Base-by-base conservation (phyloP, 441 rosid genomes). In the Omphalea diandra region DNA sequence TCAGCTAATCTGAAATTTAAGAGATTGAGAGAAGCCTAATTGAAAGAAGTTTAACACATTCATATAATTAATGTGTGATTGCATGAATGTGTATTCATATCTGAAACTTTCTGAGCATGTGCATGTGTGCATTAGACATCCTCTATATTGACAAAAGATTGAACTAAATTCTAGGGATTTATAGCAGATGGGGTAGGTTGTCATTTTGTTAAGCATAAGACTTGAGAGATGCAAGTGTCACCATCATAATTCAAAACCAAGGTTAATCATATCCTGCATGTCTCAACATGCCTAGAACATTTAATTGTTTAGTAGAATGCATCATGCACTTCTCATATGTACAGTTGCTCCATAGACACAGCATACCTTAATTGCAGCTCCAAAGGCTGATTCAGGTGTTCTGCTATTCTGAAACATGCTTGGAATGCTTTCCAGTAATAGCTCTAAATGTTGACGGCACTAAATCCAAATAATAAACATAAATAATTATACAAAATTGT, bases 361-460 rank as follows among this genome's bases (percentile, higher is more conserved):
- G 41, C 80, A 76, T 83, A 90, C 99, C 98, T 90, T 88, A 71
- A 91, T 84, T 72, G 97, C 98, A 68, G 98, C 97, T 81, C 97
- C 94, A 82, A 96, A 96, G 73, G 98, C 92, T 65, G 99, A 96
- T 82, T 93, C 99, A 46, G 96, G 90, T 66, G 83, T 90, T 86
- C 74, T 87, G 82, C 82, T 90, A 78, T 81, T 86, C 81, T 86
- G 87, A 82, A 96, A 96, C 97, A 91, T 91, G 36, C 86, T 79
- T 31, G 99, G 99, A 79, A 93, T 96, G 77, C 87, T 93, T 79
- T 96, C 99, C 78, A 96, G 87, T 82, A 96, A 80, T 61, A 87
- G 86, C 88, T 91, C 98, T 76, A 96, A 77, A 82, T 94, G 99
- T 76, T 90, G 94, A 72, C 96, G 96, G 74, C 98, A 96, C 99